These are phyloP conservation scores for Benincasa hispida DNA, from an alignment of 306 rosid species.

Conservation along the genomic window DNA sequence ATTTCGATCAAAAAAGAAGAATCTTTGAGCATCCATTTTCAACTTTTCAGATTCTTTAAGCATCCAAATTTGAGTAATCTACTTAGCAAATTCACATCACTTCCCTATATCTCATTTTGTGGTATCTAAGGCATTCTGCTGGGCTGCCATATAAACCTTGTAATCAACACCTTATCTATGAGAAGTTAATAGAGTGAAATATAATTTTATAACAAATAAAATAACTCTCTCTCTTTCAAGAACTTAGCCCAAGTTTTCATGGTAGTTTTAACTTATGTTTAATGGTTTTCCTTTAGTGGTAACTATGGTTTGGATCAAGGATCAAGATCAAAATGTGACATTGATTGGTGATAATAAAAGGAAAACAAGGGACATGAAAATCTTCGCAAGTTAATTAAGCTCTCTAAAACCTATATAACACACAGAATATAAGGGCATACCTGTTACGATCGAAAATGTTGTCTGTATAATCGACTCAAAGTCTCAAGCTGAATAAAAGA, in stretches of 20 bases:
- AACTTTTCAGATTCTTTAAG: neutral
- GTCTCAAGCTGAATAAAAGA: constrained; percentile 33
- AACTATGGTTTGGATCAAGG: neutral
- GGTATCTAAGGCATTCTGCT: neutral
- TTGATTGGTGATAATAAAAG: neutral
- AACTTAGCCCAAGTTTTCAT: neutral
- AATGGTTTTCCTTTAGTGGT: neutral
- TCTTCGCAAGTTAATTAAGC: neutral
- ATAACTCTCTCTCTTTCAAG: neutral
- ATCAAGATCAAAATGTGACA: neutral
- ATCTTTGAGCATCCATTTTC: too few species aligned
- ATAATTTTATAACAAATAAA: neutral
- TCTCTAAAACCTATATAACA: neutral
- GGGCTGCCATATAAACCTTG: neutral
- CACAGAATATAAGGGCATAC: neutral
- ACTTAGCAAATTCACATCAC: neutral
- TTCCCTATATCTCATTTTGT: neutral
- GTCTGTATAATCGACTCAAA: neutral
- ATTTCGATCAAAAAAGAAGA: too few species aligned
- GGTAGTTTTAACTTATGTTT: neutral
- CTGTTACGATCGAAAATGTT: neutral
- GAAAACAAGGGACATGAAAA: neutral
- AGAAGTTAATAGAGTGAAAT: neutral
- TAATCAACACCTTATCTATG: neutral
- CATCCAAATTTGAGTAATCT: neutral